Base-by-base conservation (phyloP, 441 rosid genomes). In the Gossypium davidsonii region DNA sequence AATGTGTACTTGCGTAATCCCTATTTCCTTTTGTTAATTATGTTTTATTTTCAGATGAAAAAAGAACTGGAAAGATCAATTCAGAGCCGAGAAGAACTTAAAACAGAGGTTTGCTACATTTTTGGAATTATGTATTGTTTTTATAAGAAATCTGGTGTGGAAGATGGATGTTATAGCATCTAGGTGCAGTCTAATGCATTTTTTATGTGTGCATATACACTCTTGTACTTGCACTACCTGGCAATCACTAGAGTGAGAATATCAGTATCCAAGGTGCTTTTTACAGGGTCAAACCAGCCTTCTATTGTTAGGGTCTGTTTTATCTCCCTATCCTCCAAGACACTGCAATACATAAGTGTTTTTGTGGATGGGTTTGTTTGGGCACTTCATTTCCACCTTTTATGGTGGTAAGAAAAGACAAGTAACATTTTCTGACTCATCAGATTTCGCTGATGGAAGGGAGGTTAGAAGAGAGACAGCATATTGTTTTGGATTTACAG, bases 371-470 rank as follows among this genome's bases (percentile, higher is more conserved):
- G 20, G 14, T 55, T 2, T 55, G 26, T 55, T 55, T 55, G 25
- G 18, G 20, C 4, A 37, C 10, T 15, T 70, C 75, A 25, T 25
- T 70, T 70, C 79, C n/a, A 49, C 17, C 44, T 7, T 11, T 42
- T 44, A 2, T 18, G 58, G 14, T 39, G 31, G 42, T 14, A n/a
- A 51, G 20, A 65, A 66, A 31, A 9, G 7, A 44, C 44, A 26
- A 31, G 71, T 52, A 66, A 79, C 53, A 65, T 71, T 70, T 82
- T 39, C 26, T 77, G 66, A 71, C 66, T 53, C 68, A 2, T 71
- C 85, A 94, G 98, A 77, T 92, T 48, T 70, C 81, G 61, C 78
- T 68, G 74, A 73, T 88, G 82, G 87, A 88, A 76, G 87, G 74
- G 18, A 80, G 67, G 74, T 72, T 90, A 77, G 79, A 77, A 72